phyloP scores from a whole-genome alignment of 2,329 filamentous ascomycete species.

The Coniochaeta sp. region DNA sequence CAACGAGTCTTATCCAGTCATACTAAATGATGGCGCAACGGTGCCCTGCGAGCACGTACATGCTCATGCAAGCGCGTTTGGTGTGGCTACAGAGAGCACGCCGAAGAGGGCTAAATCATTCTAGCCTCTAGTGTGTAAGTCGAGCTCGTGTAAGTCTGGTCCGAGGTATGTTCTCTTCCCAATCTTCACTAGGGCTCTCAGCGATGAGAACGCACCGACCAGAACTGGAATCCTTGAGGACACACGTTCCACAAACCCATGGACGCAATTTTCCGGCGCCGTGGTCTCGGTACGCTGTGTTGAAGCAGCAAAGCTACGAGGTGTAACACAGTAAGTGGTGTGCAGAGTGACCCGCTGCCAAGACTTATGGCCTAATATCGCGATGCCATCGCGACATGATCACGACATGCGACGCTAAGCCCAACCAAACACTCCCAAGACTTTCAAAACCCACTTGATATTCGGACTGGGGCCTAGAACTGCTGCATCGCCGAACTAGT shows the following conservation, averaged over 20 bases:
- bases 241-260: not conserved
- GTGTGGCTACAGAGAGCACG: not conserved
- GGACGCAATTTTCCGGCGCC: not conserved
- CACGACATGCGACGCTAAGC: not conserved
- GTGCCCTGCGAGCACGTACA: not conserved
- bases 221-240: not conserved
- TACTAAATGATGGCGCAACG: not conserved
- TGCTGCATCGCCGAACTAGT: not conserved
- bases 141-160: too few species aligned
- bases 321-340: too few species aligned
- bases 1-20: not conserved
- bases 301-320: not conserved
- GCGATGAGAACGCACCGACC: not conserved
- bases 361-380: not conserved
- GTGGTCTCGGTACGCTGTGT: not conserved
- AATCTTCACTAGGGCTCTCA: not conserved
- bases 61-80: not conserved
- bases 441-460: not conserved
- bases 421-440: not conserved
- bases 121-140: not conserved
- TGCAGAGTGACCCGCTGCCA: not conserved
- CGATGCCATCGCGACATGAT: conserved; percentile 1
- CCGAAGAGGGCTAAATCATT: not conserved
- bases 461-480: not conserved
- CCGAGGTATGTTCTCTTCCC: not conserved